Evolutionary conservation across 2,329 filamentous ascomycete species (phyloP).

Genomic region (Coleophoma cylindrospora): DNA sequence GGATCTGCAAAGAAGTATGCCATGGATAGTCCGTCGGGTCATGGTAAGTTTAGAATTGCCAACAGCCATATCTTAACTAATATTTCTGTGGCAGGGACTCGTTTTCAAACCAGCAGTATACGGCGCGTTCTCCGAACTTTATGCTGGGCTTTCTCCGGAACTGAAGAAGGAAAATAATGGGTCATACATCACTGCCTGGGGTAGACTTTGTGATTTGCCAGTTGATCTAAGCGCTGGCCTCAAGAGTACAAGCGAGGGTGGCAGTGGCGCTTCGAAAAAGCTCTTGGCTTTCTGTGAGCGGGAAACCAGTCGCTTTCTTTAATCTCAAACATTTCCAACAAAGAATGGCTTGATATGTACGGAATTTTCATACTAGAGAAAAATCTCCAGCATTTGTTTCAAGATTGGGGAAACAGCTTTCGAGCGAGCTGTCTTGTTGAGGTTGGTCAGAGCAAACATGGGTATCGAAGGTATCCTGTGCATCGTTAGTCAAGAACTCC

Average conservation of each 20-base stretch:
- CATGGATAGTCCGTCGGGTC: slow-evolving; percentile 1
- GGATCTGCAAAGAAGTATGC: slow-evolving; percentile 27
- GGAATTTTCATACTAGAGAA: too few species aligned
- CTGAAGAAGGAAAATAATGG: slow-evolving; percentile 27
- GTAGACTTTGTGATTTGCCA: slow-evolving; percentile 22
- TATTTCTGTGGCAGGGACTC: slow-evolving; percentile 6
- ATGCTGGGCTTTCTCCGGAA: slow-evolving; percentile 26
- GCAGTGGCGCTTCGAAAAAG: slow-evolving; percentile 20
- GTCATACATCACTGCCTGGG: slow-evolving; percentile 37
- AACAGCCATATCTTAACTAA: neutral
- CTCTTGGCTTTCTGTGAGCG: slow-evolving; percentile 32
- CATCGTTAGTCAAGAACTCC: neutral
- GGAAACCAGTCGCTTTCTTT: slow-evolving; percentile 13
- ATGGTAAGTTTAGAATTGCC: slow-evolving; percentile 12
- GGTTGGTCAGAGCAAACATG: slow-evolving; percentile 7
- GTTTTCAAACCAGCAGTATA: slow-evolving; percentile 25
- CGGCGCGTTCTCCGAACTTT: slow-evolving; percentile 32
- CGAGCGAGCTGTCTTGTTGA: slow-evolving; percentile 9
- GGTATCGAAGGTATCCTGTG: slow-evolving; percentile 14
- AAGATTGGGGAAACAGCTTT: slow-evolving; percentile 4
- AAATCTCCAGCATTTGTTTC: neutral
- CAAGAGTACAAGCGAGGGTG: slow-evolving; percentile 20
- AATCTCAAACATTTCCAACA: too few species aligned
- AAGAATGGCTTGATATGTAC: too few species aligned
- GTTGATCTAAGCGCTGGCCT: slow-evolving; percentile 12